These are phyloP conservation scores for Mortierella sp. DNA, from an alignment of 371 early-diverging fungal species.

Conservation along the genomic window DNA sequence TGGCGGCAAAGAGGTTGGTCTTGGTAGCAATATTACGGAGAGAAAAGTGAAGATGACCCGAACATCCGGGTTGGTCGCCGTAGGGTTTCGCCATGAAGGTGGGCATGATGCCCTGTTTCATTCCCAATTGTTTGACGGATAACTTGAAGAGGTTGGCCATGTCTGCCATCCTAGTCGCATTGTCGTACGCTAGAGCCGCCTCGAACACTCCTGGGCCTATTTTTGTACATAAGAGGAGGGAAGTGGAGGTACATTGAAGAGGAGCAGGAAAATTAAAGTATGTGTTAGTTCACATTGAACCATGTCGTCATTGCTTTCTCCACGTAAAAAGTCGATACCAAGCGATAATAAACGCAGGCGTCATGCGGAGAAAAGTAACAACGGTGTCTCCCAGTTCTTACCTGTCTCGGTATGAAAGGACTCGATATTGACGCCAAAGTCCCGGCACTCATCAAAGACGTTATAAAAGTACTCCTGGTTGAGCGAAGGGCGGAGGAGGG, in stretches of 20 bases:
- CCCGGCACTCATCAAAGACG: constrained; percentile 75
- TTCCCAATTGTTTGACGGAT: constrained; percentile 80
- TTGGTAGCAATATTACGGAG: constrained; percentile 65
- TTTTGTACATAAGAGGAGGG: background rate
- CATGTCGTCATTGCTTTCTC: background rate
- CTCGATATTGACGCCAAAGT: constrained; percentile 80
- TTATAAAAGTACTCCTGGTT: constrained; percentile 81
- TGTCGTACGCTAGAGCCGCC: constrained; percentile 80
- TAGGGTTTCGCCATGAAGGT: constrained; percentile 93
- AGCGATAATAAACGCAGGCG: background rate
- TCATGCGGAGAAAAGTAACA: background rate
- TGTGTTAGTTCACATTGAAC: background rate
- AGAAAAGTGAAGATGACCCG: constrained; percentile 88
- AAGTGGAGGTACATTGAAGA: background rate
- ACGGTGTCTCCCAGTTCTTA: constrained; percentile 8
- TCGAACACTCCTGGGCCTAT: constrained; percentile 90
- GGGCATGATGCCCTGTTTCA: constrained; percentile 79
- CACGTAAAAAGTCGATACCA: background rate
- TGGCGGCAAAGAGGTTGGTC: constrained; percentile 68
- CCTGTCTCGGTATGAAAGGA: constrained; percentile 88
- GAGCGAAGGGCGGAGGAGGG: constrained; percentile 79
- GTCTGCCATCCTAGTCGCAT: constrained; percentile 80
- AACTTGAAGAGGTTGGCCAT: constrained; percentile 86
- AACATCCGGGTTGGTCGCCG: constrained; percentile 81
- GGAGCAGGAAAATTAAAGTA: background rate